A percentile compares a stretch with the other conserved stretches of the same genome.
Conservation (phyloP, 192 early-diverging fungal species). For the Backusella sp. region DNA sequence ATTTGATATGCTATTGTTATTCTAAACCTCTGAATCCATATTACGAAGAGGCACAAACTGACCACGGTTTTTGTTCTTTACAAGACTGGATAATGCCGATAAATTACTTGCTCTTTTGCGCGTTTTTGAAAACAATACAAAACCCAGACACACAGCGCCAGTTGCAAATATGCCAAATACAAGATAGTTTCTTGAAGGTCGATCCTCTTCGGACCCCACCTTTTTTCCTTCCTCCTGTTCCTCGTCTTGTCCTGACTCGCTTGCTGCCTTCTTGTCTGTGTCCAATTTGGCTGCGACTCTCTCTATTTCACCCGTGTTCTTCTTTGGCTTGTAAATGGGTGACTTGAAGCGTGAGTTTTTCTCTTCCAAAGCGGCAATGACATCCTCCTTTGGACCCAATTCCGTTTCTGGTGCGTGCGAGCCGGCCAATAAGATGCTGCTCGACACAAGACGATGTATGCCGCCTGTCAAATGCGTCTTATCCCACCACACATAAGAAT, state of each 20-base stretch:
- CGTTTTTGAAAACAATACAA: constrained; percentile 18
- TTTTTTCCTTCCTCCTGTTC: not conserved
- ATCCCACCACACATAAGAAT: constrained; percentile 42
- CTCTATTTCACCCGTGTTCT: constrained; percentile 3
- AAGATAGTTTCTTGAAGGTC: not conserved
- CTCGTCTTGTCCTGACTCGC: not conserved
- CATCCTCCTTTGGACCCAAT: not conserved
- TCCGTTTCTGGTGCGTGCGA: not conserved
- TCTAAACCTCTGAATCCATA: constrained; percentile 19
- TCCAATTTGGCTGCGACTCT: not conserved
- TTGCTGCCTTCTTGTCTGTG: constrained; percentile 3
- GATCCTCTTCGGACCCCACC: not conserved
- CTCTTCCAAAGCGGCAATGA: not conserved
- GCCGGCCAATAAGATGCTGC: constrained; percentile 23
- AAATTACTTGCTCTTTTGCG: constrained; percentile 5
- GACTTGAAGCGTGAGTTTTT: not conserved
- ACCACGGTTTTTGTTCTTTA: constrained; percentile 22
- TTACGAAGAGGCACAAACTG: constrained; percentile 30
- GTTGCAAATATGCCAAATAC: constrained; percentile 9
- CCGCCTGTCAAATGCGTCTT: constrained; percentile 36
- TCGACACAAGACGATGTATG: constrained; percentile 30
- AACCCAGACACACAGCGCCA: constrained; percentile 6
- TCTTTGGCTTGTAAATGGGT: constrained; percentile 7
- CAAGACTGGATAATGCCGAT: constrained; percentile 18
- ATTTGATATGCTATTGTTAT: not conserved